A percentile compares a stretch with the other conserved stretches of the same genome.
phyloP scores from a whole-genome alignment of 2,329 filamentous ascomycete genomes.

The Xylaria sp. region DNA sequence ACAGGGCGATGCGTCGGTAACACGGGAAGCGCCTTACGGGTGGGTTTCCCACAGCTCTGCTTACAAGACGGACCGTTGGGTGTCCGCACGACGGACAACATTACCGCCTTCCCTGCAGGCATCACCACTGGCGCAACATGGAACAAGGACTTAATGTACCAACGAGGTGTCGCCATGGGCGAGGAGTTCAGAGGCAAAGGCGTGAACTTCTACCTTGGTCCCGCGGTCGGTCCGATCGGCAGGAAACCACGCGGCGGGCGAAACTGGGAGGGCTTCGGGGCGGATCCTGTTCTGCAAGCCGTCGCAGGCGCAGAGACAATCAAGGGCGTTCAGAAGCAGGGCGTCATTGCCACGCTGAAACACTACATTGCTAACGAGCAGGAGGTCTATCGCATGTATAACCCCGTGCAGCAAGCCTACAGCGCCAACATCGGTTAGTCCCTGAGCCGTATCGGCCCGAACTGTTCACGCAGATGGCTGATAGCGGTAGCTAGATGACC shows the following conservation, averaged over 20 bases:
- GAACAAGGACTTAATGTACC: conserved; percentile 66
- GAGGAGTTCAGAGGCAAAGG: conserved; percentile 70
- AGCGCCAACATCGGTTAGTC: conserved; percentile 61
- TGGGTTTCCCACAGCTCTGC: conserved; percentile 68
- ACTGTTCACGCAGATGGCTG: conserved; percentile 6
- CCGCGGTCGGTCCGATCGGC: conserved; percentile 64
- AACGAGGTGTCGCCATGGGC: conserved; percentile 62
- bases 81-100: conserved; percentile 66
- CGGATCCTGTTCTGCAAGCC: conserved; percentile 61
- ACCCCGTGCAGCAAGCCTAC: conserved; percentile 46
- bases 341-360: conserved; percentile 53
- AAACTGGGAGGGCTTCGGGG: conserved; percentile 70
- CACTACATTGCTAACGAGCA: conserved; percentile 53
- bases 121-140: conserved; percentile 72
- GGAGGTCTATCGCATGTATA: conserved; percentile 51
- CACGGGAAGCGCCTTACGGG: conserved; percentile 62
- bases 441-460: not conserved
- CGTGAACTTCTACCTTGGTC: conserved; percentile 65
- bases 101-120: conserved; percentile 73
- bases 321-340: conserved; percentile 51
- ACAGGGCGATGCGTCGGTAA: conserved; percentile 66
- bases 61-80: conserved; percentile 68
- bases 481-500: conserved; percentile 26
- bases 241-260: conserved; percentile 67
- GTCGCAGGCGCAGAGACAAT: conserved; percentile 47